Percentiles rank a stretch among this genome's conserved stretches.
Evolutionary conservation across 2,329 filamentous ascomycete species (phyloP).

Genomic region (Tolypocladium pustulatum): DNA sequence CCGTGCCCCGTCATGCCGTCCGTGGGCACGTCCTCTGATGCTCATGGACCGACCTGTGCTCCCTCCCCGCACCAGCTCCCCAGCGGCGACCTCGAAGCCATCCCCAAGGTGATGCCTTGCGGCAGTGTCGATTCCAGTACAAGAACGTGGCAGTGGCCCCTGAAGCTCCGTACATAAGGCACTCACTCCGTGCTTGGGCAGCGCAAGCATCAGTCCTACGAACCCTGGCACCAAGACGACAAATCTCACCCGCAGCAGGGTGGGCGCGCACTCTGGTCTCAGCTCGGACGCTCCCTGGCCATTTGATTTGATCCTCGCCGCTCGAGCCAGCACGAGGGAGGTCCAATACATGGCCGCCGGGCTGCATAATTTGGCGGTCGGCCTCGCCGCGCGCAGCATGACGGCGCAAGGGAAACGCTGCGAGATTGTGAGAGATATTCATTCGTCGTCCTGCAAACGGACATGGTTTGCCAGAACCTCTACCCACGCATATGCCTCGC

Average conservation of each 20-base stretch:
- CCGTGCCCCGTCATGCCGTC: too few relatives aligned
- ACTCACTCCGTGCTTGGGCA: not conserved
- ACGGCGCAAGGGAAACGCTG: not conserved
- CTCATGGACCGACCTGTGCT: not conserved
- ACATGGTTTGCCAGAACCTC: not conserved
- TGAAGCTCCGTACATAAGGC: not conserved
- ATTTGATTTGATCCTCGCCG: conserved; percentile 1
- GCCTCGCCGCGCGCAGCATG: not conserved
- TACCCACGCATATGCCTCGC: not conserved
- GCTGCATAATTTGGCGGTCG: not conserved
- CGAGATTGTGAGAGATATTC: not conserved
- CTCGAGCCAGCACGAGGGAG: not conserved
- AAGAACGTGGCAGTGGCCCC: not conserved
- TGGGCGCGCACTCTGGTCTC: conserved; percentile 7
- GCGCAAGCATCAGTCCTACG: not conserved
- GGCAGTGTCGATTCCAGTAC: not conserved
- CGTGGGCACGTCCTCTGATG: not conserved
- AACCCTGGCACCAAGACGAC: not conserved
- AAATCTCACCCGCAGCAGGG: not conserved
- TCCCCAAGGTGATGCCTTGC: not conserved
- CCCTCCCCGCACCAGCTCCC: not conserved
- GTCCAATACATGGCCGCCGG: not conserved
- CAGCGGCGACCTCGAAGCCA: not conserved
- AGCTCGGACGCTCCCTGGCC: conserved; percentile 8
- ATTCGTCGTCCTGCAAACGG: not conserved